phyloP scores from a whole-genome alignment of 441 rosid species.

The Metrosideros polymorpha region DNA sequence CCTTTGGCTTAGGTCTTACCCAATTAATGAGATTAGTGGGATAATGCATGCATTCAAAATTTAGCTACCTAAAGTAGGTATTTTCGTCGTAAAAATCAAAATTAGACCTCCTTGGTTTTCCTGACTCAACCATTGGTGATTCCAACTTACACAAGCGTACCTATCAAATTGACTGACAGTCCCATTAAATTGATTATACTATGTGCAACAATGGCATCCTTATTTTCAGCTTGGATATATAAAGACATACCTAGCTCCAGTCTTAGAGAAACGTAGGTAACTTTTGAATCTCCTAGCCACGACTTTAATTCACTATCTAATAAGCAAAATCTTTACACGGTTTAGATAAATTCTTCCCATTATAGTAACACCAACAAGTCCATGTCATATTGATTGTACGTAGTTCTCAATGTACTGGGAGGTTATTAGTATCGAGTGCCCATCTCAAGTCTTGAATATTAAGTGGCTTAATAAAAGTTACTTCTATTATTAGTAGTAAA shows the following conservation, averaged over 20 bases:
- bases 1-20: neutral
- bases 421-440: neutral
- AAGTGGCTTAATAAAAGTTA: neutral
- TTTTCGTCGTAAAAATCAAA: neutral
- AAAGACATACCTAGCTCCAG: neutral
- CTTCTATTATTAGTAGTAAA: neutral
- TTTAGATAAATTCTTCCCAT: neutral
- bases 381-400: neutral
- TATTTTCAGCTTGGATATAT: neutral
- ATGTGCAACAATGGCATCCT: neutral
- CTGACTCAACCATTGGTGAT: neutral
- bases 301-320: neutral
- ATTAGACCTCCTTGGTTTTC: neutral
- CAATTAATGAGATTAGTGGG: neutral
- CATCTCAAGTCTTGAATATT: neutral
- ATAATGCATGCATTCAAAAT: neutral
- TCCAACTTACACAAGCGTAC: neutral
- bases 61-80: neutral
- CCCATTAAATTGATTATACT: neutral
- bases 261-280: neutral
- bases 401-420: neutral
- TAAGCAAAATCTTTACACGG: neutral
- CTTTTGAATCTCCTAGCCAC: neutral
- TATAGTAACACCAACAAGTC: neutral
- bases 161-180: neutral